Conservation (phyloP, 306 rosid species). For the Vigna trinervia region DNA sequence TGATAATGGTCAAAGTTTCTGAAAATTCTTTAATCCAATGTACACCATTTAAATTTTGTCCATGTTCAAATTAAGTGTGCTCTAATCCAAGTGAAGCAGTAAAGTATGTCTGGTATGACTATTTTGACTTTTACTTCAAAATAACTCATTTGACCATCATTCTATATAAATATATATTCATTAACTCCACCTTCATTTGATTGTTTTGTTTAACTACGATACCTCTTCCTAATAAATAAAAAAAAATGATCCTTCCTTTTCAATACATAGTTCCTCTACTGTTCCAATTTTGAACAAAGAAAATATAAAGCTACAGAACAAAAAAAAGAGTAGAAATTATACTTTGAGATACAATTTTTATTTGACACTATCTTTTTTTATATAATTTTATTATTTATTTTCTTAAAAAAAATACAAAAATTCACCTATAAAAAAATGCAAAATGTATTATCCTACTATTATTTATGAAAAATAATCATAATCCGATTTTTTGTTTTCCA, state of each 20-base stretch:
- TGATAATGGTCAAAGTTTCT: not conserved
- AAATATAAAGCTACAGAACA: not conserved
- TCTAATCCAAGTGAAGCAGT: slow-evolving; percentile 4
- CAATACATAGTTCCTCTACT: not conserved
- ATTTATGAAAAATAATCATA: too few relatives aligned
- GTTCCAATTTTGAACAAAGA: slow-evolving; percentile 8
- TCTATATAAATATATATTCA: not conserved
- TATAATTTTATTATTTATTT: too few relatives aligned
- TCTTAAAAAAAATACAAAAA: too few relatives aligned
- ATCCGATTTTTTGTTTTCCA: too few relatives aligned
- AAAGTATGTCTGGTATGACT: slow-evolving; percentile 14
- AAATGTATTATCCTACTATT: too few relatives aligned
- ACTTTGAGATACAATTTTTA: too few relatives aligned
- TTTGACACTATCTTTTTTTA: too few relatives aligned
- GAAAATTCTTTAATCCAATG: not conserved
- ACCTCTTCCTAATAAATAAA: not conserved
- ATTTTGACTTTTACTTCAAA: slow-evolving; percentile 46
- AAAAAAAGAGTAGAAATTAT: not conserved
- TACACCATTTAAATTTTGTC: not conserved
- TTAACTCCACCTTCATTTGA: slow-evolving; percentile 5
- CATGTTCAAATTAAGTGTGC: slow-evolving; percentile 45
- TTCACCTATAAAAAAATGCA: too few relatives aligned
- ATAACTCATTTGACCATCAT: slow-evolving; percentile 40
- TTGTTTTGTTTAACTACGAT: not conserved
- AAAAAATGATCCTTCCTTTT: not conserved